Evolutionary conservation across 257 asterid species (phyloP), one percentile per base, ranked within the genome.

Genomic region (Salvia rosmarinus): DNA sequence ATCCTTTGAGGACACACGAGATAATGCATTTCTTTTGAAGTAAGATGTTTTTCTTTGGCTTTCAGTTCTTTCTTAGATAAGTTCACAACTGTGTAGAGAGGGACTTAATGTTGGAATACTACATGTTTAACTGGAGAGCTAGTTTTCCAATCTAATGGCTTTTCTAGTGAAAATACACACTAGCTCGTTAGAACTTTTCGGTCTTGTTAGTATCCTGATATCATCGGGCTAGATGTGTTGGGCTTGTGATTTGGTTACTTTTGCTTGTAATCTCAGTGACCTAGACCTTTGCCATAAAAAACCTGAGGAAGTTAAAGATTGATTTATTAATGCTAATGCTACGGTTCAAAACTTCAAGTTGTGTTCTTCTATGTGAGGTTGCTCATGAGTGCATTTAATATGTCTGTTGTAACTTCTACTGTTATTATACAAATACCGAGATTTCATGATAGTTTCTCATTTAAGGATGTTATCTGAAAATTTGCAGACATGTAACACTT

Each of bases 1-100:
- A 78, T 90, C 98, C 75, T 95, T 95, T 61, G 99, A 89, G 88
- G 85, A 88, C 83, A 88, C 95, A 17, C 90, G 99, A 20, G 95
- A 91, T 75, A 95, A 95, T 85, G 95, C 95, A 67, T 95, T 95
- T 80, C 88, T 85, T 65, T 77, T 95, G 86, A 91, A 86, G 99
- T 94, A 89, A 82, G 87, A 69, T 51, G 44, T 55, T 62, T 76
- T 71, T 42, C 20, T 50, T 67, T 57, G 44, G 12, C 60, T 84
- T 79, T 71, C 49, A 68, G 25, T 58, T 60, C 64, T 20, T 34
- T 51, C 35, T 77, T 9, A 10, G 51, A 62, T 40, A 21, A 46
- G 60, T 73, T 80, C 0, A 65, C 39, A 35, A 75, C 49, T 59
- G 57, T 60, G 42, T 64, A 39, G 60, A 77, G 9, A 43, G 23